Conservation (phyloP, 257 asterid species). For the Penstemon newberryi region DNA sequence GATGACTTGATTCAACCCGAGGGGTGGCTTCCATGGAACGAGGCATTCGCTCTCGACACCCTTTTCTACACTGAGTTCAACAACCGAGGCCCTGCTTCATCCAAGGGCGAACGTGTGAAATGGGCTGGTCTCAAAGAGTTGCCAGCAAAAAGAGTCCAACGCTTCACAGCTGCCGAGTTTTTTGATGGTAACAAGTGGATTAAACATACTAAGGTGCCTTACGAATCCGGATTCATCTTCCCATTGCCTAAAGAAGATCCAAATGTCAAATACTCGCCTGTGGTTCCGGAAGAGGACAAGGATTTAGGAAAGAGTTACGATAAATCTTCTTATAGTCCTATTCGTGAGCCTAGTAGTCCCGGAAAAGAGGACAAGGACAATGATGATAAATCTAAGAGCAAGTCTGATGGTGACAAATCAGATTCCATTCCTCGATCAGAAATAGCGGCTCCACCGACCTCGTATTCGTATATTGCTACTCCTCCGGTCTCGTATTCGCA, state of each 20-base stretch:
- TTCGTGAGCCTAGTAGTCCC: too few species aligned
- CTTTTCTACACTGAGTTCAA: slow-evolving; percentile 74
- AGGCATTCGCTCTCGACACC: slow-evolving; percentile 44
- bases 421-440: too few species aligned
- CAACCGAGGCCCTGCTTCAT: slow-evolving; percentile 70
- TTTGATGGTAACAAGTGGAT: slow-evolving; percentile 63
- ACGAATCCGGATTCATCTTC: slow-evolving; percentile 47
- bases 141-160: slow-evolving; percentile 45
- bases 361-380: too few species aligned
- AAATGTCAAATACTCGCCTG: slow-evolving; percentile 53
- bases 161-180: slow-evolving; percentile 56
- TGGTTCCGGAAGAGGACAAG: slow-evolving; percentile 57
- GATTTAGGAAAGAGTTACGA: slow-evolving; percentile 44
- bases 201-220: slow-evolving; percentile 45
- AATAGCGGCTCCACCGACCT: too few species aligned
- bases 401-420: too few species aligned
- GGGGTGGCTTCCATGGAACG: slow-evolving; percentile 79
- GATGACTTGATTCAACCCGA: slow-evolving; percentile 66
- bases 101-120: slow-evolving; percentile 46
- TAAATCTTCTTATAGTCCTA: slow-evolving; percentile 8
- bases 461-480: too few species aligned
- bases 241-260: slow-evolving; percentile 54
- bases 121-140: slow-evolving; percentile 81
- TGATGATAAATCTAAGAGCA: too few species aligned
- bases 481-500: too few species aligned